Evolutionary conservation across 495 filamentous ascomycete genomes (phyloP).

Genomic region (Annulohypoxylon maeteangense): DNA sequence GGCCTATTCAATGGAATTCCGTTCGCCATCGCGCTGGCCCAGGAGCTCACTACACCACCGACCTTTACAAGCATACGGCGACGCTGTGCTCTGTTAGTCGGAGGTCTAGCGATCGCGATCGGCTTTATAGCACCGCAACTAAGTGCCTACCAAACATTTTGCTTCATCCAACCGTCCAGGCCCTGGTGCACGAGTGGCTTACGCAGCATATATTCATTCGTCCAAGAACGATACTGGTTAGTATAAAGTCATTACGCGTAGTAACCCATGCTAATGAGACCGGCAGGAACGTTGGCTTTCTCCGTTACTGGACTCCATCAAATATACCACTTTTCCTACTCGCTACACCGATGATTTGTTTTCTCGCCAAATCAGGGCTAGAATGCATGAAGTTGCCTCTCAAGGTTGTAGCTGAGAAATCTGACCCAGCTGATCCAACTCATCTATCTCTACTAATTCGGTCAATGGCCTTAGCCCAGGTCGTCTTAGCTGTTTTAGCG

Average conservation of each 20-base stretch:
- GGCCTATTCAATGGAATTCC: slow-evolving; percentile 82
- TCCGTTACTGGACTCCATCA: slow-evolving; percentile 88
- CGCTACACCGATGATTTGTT: slow-evolving; percentile 78
- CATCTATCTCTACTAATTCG: slow-evolving; percentile 49
- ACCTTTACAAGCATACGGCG: slow-evolving; percentile 54
- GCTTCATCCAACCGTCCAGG: slow-evolving; percentile 57
- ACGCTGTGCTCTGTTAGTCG: slow-evolving; percentile 65
- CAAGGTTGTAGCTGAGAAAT: slow-evolving; percentile 21
- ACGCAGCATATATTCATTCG: slow-evolving; percentile 91
- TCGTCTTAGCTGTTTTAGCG: slow-evolving; percentile 75
- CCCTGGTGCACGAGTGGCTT: slow-evolving; percentile 78
- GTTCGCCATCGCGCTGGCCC: slow-evolving; percentile 54
- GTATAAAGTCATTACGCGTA: slow-evolving; percentile 10
- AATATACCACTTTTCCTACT: slow-evolving; percentile 91
- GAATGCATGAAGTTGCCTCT: slow-evolving; percentile 50
- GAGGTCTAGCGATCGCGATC: slow-evolving; percentile 72
- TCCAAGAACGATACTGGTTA: slow-evolving; percentile 90
- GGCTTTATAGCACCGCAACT: slow-evolving; percentile 78
- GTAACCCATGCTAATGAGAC: slow-evolving; percentile 14
- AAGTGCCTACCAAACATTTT: slow-evolving; percentile 79
- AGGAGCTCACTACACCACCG: slow-evolving; percentile 62
- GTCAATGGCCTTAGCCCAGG: slow-evolving; percentile 76
- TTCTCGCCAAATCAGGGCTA: slow-evolving; percentile 72
- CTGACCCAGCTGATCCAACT: not conserved
- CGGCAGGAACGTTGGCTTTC: slow-evolving; percentile 82